A percentile compares a stretch with the other conserved stretches of the same genome.
These are phyloP conservation scores for Cadophora luteo-olivacea DNA, from an alignment of 2,329 filamentous ascomycete genomes.

Conservation along the genomic window DNA sequence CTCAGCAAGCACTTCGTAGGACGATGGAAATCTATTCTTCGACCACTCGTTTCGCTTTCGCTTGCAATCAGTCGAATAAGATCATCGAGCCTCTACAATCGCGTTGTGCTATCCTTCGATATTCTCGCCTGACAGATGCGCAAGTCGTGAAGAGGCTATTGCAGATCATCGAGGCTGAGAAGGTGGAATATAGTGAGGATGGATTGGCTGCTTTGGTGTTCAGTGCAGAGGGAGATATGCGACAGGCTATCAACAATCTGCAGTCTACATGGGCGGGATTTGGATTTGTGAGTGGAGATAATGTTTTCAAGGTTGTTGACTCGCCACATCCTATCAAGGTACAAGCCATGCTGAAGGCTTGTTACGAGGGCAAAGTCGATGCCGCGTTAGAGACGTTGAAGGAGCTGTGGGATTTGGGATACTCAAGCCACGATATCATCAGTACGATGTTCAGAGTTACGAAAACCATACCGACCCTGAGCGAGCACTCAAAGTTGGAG, in stretches of 20 bases:
- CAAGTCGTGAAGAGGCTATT: constrained; percentile 90
- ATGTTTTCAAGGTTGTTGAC: constrained; percentile 97
- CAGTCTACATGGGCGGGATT: constrained; percentile 94
- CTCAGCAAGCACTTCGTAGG: constrained; percentile 90
- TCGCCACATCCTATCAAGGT: constrained; percentile 98
- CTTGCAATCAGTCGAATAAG: constrained; percentile 98
- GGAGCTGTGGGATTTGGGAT: constrained; percentile 93
- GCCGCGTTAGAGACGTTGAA: constrained; percentile 83
- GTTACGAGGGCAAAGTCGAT: constrained; percentile 91
- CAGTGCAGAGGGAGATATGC: constrained; percentile 97
- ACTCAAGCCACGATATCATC: constrained; percentile 99
- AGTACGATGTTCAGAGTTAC: constrained; percentile 99
- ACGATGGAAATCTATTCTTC: constrained; percentile 99
- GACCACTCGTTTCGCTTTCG: constrained; percentile 96
- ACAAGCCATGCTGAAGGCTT: constrained; percentile 97
- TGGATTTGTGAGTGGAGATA: constrained; percentile 95
- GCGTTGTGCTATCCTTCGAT: constrained; percentile 93
- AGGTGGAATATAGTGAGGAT: constrained; percentile 89
- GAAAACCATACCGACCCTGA: constrained; percentile 90
- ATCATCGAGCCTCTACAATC: constrained; percentile 99
- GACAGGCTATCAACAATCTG: constrained; percentile 97
- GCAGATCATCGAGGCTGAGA: constrained; percentile 92
- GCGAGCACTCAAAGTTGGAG: constrained; percentile 93
- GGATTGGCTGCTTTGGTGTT: constrained; percentile 96
- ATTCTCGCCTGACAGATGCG: constrained; percentile 87